These are phyloP conservation scores for Favolaschia claudopus DNA, from an alignment of 768 basidiomycete species.

Conservation along the genomic window DNA sequence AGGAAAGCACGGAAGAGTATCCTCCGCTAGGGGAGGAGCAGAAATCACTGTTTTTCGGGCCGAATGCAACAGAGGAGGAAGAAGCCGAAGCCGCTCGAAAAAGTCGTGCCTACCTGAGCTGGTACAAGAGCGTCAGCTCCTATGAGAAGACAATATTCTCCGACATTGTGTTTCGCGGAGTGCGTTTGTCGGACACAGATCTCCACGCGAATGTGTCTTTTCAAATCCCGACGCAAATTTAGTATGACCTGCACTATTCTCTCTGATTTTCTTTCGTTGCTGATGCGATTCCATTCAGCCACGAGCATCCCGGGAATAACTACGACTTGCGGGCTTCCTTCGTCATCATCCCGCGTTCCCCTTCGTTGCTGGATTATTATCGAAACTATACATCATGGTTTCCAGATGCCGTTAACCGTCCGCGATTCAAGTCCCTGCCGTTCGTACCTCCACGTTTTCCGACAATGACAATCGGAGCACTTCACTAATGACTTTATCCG, in stretches of 20 bases:
- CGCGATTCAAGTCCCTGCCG: constrained; percentile 5
- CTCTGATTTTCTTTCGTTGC: too few relatives aligned
- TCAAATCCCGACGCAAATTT: constrained; percentile 37
- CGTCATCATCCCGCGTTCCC: background rate
- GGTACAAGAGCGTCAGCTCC: background rate
- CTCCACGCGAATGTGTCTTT: constrained; percentile 33
- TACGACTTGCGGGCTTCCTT: constrained; percentile 4
- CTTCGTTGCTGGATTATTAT: background rate
- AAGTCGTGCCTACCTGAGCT: background rate
- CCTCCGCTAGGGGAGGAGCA: too few relatives aligned
- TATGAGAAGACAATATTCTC: constrained; percentile 33
- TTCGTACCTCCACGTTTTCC: background rate
- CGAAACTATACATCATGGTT: background rate
- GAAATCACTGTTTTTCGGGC: too few relatives aligned
- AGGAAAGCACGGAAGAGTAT: too few relatives aligned
- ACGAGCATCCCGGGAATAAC: background rate
- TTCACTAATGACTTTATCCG: background rate
- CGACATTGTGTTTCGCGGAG: constrained; percentile 37
- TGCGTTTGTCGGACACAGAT: constrained; percentile 36
- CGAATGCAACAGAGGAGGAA: background rate
- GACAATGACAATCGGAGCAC: background rate
- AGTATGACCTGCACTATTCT: too few relatives aligned
- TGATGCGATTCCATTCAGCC: too few relatives aligned
- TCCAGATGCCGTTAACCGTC: background rate
- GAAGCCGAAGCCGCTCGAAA: constrained; percentile 1